Evolutionary conservation across 352 stramenopile species (phyloP).

Genomic region (Globisporangium middletonii): DNA sequence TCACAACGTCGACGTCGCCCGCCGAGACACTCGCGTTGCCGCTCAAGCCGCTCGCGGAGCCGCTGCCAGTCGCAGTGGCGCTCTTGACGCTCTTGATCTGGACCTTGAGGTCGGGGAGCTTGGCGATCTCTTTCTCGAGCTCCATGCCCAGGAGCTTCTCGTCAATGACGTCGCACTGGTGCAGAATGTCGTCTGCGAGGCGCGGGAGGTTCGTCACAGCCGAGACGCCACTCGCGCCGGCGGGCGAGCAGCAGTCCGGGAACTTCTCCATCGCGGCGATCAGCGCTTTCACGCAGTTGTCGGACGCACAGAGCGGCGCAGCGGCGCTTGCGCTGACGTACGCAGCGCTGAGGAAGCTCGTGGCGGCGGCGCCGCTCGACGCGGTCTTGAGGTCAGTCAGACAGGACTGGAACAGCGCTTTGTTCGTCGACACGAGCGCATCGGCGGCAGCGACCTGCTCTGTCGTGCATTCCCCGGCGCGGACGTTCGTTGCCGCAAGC

Average conservation of each 20-base stretch:
- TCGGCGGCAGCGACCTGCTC: constrained; percentile 7
- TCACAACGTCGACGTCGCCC: constrained; percentile 27
- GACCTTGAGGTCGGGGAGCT: constrained; percentile 20
- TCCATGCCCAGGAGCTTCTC: constrained; percentile 11
- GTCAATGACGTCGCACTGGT: constrained; percentile 20
- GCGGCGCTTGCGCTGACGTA: constrained; percentile 9
- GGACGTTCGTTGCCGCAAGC: neutral
- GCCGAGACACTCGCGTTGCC: neutral
- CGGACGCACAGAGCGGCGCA: constrained; percentile 12
- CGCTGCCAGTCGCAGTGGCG: neutral
- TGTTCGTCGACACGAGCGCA: constrained; percentile 10
- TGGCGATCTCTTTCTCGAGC: constrained; percentile 15
- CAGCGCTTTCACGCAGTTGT: constrained; percentile 16
- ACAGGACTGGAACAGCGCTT: constrained; percentile 14
- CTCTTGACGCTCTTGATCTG: constrained; percentile 18
- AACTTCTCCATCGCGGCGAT: constrained; percentile 24
- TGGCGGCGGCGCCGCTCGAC: neutral
- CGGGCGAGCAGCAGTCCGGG: constrained; percentile 18
- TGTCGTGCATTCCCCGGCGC: constrained; percentile 7
- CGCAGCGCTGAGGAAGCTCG: constrained; percentile 14
- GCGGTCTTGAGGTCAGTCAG: constrained; percentile 10
- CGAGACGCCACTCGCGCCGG: constrained; percentile 2
- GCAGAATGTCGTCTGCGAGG: constrained; percentile 18
- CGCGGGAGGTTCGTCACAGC: constrained; percentile 16
- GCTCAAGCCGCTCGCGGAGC: neutral